phyloP scores from a whole-genome alignment of 2,329 filamentous ascomycete genomes.

The Epichloe amarillans region DNA sequence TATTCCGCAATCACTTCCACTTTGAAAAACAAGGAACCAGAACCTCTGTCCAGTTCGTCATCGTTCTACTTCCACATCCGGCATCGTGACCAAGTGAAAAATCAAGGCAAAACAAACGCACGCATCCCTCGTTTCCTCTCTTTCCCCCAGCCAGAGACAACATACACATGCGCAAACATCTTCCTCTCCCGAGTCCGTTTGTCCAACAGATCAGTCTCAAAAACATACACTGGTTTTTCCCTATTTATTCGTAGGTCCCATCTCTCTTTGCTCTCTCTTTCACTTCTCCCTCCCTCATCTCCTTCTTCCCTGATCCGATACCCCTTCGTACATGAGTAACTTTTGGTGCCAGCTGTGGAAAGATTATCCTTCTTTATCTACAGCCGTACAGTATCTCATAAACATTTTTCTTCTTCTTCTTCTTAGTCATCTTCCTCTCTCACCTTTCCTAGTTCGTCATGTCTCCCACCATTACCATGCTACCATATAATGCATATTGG shows the following conservation, averaged over 20 bases:
- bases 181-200: neutral
- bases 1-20: neutral
- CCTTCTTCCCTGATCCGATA: neutral
- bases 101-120: neutral
- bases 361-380: neutral
- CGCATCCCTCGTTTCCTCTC: neutral
- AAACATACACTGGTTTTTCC: neutral
- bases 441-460: neutral
- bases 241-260: neutral
- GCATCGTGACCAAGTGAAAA: neutral
- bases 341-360: neutral
- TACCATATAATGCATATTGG: conserved; percentile 7
- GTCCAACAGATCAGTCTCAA: neutral
- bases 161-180: neutral
- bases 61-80: neutral
- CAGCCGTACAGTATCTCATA: neutral
- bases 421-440: neutral
- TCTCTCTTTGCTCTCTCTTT: neutral
- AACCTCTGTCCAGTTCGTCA: conserved; percentile 4
- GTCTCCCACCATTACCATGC: neutral
- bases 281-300: neutral
- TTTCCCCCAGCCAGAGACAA: neutral
- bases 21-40: neutral
- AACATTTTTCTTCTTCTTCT: neutral
- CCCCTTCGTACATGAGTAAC: neutral